A percentile compares a stretch with the other conserved stretches of the same genome.
phyloP scores from a whole-genome alignment of 176 grass and related monocot species.

The Dactylis glomerata region DNA sequence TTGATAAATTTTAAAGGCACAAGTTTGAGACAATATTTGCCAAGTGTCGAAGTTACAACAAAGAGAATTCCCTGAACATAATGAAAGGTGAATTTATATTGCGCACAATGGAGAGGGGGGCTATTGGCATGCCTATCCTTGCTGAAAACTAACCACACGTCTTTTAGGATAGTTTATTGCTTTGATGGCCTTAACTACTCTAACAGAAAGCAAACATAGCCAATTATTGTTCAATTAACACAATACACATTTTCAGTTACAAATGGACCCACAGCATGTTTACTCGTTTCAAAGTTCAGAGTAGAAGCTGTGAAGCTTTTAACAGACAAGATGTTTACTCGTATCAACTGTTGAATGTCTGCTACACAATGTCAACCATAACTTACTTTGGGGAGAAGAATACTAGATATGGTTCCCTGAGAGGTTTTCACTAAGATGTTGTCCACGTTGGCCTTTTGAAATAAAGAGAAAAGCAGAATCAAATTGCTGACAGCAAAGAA shows the following conservation, averaged over 20 bases:
- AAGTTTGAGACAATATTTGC: background rate
- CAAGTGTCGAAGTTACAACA: background rate
- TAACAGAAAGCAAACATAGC: background rate
- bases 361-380: background rate
- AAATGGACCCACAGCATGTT: background rate
- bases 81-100: background rate
- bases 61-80: background rate
- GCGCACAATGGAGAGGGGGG: background rate
- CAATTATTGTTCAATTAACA: background rate
- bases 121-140: too few relatives aligned
- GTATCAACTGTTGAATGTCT: background rate
- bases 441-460: slow-evolving; percentile 24
- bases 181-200: background rate
- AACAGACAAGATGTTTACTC: background rate
- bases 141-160: background rate
- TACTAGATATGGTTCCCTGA: slow-evolving; percentile 12
- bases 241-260: background rate
- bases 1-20: background rate
- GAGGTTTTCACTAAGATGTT: slow-evolving; percentile 28
- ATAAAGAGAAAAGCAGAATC: slow-evolving; percentile 5
- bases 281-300: background rate
- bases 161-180: background rate
- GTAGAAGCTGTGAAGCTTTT: background rate
- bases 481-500: slow-evolving; percentile 35
- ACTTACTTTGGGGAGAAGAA: slow-evolving; percentile 44